Evolutionary conservation across 345 rosid genomes (phyloP).

Genomic region (Salix brachista): DNA sequence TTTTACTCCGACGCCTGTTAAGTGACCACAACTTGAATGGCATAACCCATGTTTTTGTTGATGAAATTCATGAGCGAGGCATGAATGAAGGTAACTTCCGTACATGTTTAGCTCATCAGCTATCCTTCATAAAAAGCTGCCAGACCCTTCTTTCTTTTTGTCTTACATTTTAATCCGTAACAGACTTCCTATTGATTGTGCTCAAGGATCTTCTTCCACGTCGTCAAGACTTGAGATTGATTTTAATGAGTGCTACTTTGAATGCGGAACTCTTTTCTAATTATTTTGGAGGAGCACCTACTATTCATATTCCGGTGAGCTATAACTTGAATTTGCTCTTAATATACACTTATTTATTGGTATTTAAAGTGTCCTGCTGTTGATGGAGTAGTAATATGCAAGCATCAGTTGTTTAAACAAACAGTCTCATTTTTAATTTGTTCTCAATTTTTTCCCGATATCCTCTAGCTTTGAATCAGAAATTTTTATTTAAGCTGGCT

Average conservation of each 20-base stretch:
- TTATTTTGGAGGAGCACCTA: conserved; percentile 86
- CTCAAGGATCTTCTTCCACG: conserved; percentile 97
- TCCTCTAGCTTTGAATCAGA: neutral
- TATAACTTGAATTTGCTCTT: conserved; percentile 9
- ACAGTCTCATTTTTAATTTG: neutral
- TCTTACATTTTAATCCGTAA: conserved; percentile 10
- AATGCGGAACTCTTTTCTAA: conserved; percentile 94
- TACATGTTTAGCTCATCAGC: neutral
- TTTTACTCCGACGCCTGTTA: conserved; percentile 77
- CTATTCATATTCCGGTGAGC: conserved; percentile 88
- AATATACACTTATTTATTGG: neutral
- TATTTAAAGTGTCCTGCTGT: neutral
- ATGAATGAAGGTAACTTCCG: conserved; percentile 86
- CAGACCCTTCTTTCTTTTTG: neutral
- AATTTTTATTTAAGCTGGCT: neutral
- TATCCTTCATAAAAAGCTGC: conserved; percentile 2
- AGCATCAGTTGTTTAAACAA: neutral
- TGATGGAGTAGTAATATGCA: neutral
- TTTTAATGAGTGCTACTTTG: conserved; percentile 97
- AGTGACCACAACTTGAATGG: conserved; percentile 90
- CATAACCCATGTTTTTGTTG: conserved; percentile 93
- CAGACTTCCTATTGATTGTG: conserved; percentile 93
- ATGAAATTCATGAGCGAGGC: conserved; percentile 98
- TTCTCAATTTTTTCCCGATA: neutral
- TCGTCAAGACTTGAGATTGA: conserved; percentile 85